A percentile compares a stretch with the other conserved stretches of the same genome.
Conservation (phyloP, 257 asterid species). For the Pogostemon cablin region DNA sequence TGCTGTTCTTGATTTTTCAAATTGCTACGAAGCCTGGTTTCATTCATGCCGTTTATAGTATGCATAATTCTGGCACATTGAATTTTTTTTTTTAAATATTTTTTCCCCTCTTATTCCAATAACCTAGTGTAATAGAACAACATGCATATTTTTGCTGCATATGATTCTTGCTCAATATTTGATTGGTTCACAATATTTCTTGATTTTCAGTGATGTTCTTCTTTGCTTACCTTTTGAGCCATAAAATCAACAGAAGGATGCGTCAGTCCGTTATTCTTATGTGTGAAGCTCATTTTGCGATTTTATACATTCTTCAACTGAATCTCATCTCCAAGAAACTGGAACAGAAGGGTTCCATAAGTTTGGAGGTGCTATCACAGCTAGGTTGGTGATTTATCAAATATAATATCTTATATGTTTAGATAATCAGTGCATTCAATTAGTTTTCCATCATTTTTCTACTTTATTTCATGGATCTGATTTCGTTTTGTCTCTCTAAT, state of each 20-base stretch:
- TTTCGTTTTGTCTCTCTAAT: conserved; percentile 11
- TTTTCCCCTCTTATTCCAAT: neutral
- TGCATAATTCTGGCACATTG: conserved; percentile 36
- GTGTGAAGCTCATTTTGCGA: conserved; percentile 90
- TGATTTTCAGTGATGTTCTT: conserved; percentile 88
- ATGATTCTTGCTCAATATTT: conserved; percentile 29
- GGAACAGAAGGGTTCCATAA: conserved; percentile 65
- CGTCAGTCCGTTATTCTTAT: conserved; percentile 89
- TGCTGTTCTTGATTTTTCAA: conserved; percentile 82
- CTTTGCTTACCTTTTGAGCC: conserved; percentile 86
- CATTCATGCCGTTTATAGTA: conserved; percentile 92
- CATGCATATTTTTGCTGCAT: conserved; percentile 23
- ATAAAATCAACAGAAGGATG: conserved; percentile 66
- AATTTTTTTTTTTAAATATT: neutral
- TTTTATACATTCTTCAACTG: conserved; percentile 88
- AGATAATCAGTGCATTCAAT: conserved; percentile 23
- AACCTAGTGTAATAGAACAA: conserved; percentile 15
- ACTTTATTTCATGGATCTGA: conserved; percentile 15
- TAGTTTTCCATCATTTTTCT: conserved; percentile 21
- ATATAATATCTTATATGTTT: conserved; percentile 28
- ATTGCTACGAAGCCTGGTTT: conserved; percentile 96
- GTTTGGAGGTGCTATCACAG: conserved; percentile 75
- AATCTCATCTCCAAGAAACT: conserved; percentile 69
- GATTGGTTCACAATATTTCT: conserved; percentile 32
- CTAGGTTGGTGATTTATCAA: conserved; percentile 61